phyloP scores from a whole-genome alignment of 257 asterid genomes.

The Nicotiana obtusifolia region DNA sequence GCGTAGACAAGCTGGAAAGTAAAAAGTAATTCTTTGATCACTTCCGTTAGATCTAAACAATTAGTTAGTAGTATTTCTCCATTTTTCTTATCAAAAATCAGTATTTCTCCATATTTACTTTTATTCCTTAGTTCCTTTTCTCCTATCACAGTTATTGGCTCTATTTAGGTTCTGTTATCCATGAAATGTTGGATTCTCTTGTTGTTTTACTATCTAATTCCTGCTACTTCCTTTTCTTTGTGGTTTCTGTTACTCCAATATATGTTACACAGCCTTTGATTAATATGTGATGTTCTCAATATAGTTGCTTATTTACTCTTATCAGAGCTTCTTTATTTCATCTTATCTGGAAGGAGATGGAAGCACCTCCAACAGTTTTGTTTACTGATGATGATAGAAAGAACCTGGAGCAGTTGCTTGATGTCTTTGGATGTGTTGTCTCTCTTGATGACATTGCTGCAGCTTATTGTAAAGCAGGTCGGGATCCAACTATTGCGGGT shows the following conservation, averaged over 20 bases:
- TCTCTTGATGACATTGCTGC: conserved; percentile 71
- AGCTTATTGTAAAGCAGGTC: conserved; percentile 58
- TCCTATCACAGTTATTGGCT: background rate
- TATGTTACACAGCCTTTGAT: background rate
- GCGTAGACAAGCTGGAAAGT: background rate
- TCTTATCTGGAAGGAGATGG: conserved; percentile 35
- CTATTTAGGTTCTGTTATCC: background rate
- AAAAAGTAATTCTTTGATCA: background rate
- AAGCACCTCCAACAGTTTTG: conserved; percentile 30
- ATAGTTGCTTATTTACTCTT: background rate
- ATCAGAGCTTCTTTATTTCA: background rate
- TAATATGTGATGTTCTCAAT: background rate
- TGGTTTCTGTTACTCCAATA: conserved; percentile 1
- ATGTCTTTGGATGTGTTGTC: conserved; percentile 57
- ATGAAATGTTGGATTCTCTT: background rate
- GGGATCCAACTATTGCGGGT: conserved; percentile 32
- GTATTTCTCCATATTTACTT: background rate
- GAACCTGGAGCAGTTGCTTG: conserved; percentile 55
- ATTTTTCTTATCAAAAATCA: background rate
- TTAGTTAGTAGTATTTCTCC: background rate
- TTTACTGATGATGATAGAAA: conserved; percentile 36
- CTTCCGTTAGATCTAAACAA: conserved; percentile 1
- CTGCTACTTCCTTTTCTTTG: background rate
- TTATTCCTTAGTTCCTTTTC: background rate
- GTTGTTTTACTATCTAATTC: background rate